phyloP scores from a whole-genome alignment of 208 protist species.

The Crithidia acanthocephali region DNA sequence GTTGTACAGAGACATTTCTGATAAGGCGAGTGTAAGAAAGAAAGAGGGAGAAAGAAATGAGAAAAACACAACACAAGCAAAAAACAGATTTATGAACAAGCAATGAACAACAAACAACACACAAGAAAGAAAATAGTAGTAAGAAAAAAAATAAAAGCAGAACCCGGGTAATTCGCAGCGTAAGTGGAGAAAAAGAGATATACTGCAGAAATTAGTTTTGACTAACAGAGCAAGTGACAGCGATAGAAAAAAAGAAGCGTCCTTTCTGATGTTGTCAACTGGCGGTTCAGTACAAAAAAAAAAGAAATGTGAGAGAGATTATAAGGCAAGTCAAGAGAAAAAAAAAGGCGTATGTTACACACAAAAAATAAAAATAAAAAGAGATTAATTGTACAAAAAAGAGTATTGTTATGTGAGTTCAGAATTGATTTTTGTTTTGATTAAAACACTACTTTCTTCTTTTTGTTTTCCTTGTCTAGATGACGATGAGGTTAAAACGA shows the following conservation, averaged over 20 bases:
- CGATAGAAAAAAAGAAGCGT: neutral
- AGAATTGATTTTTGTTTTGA: too few species aligned
- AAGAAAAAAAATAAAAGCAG: neutral
- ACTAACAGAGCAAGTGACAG: neutral
- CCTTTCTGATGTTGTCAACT: too few species aligned
- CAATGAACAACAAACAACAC: neutral
- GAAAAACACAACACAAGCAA: neutral
- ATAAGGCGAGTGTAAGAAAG: neutral
- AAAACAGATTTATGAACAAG: neutral
- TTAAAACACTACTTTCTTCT: neutral
- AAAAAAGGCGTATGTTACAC: neutral
- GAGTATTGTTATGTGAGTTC: neutral
- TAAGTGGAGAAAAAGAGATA: neutral
- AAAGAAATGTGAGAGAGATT: neutral
- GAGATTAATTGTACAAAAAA: neutral
- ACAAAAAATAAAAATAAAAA: neutral
- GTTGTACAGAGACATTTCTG: slow-evolving; percentile 11
- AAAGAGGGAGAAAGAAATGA: neutral
- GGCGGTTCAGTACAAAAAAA: too few species aligned
- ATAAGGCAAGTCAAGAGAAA: neutral
- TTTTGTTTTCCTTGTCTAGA: too few species aligned
- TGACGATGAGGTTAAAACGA: too few species aligned
- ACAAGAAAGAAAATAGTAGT: neutral
- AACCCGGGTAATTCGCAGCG: neutral
- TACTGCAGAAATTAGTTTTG: neutral